A percentile compares a stretch with the other conserved stretches of the same genome.
phyloP scores from a whole-genome alignment of 2,329 filamentous ascomycete genomes.

The Helminthosporium solani region DNA sequence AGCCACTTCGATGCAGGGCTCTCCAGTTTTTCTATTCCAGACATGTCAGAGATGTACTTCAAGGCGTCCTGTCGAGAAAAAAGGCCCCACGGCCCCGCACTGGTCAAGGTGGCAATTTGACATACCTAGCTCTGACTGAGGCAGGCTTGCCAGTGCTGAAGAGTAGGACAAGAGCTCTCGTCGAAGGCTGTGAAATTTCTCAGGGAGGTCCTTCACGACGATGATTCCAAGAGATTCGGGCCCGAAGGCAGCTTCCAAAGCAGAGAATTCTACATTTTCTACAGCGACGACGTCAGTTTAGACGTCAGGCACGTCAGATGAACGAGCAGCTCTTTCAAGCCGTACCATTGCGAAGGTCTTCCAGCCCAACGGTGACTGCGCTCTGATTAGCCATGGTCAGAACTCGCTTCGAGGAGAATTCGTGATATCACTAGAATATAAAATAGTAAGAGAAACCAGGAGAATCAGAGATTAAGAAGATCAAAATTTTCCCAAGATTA shows the following conservation, averaged over 20 bases:
- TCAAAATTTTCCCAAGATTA: too few relatives aligned
- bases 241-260: slow-evolving; percentile 79
- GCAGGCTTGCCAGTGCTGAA: slow-evolving; percentile 83
- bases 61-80: neutral
- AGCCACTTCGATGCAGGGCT: slow-evolving; percentile 58
- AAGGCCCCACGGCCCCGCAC: neutral
- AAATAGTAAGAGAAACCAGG: too few relatives aligned
- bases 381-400: slow-evolving; percentile 20
- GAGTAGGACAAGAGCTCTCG: slow-evolving; percentile 77
- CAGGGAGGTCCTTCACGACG: slow-evolving; percentile 81
- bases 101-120: slow-evolving; percentile 3
- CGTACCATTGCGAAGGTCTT: slow-evolving; percentile 50
- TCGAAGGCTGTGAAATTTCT: slow-evolving; percentile 70
- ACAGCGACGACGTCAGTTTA: slow-evolving; percentile 3
- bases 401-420: neutral
- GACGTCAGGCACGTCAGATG: neutral
- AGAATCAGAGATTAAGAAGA: too few relatives aligned
- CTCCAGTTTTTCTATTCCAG: slow-evolving; percentile 47
- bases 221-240: slow-evolving; percentile 89
- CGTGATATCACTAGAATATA: too few relatives aligned
- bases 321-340: too few relatives aligned
- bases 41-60: slow-evolving; percentile 10
- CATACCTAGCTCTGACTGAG: slow-evolving; percentile 68
- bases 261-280: slow-evolving; percentile 68
- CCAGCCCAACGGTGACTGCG: slow-evolving; percentile 36